Evolutionary conservation across 2,329 filamentous ascomycete genomes (phyloP).

Genomic region (Trichoderma polysporum): DNA sequence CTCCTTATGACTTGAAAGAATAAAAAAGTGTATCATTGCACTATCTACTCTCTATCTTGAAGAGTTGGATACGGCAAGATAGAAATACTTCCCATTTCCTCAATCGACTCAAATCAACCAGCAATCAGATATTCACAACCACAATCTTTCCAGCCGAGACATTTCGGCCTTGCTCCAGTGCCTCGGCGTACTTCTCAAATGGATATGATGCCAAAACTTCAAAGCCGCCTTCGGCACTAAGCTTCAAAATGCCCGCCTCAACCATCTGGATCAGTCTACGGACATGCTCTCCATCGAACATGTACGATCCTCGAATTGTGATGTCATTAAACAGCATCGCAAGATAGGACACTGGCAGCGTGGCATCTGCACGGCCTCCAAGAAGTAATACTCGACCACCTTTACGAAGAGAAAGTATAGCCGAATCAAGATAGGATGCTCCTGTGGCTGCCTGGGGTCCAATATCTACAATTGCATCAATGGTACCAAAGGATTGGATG

Average conservation of each 20-base stretch:
- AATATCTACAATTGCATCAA: constrained; percentile 48
- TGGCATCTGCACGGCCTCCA: constrained; percentile 33
- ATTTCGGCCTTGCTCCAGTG: neutral
- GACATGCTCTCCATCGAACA: constrained; percentile 36
- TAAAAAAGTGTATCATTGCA: neutral
- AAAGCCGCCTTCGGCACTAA: constrained; percentile 24
- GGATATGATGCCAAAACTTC: constrained; percentile 18
- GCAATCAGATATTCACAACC: neutral
- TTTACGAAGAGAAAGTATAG: constrained; percentile 36
- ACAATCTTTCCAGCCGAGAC: neutral
- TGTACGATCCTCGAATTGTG: constrained; percentile 40
- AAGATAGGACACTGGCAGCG: constrained; percentile 25
- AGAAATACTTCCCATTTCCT: neutral
- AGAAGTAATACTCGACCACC: constrained; percentile 29
- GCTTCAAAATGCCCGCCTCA: constrained; percentile 22
- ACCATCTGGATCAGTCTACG: constrained; percentile 21
- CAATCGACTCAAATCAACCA: neutral
- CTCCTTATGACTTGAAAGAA: neutral
- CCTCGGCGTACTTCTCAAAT: neutral
- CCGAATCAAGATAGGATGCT: constrained; percentile 40
- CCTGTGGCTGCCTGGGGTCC: constrained; percentile 39
- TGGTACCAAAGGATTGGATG: constrained; percentile 34
- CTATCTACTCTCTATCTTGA: neutral
- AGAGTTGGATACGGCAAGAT: neutral
- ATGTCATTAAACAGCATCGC: constrained; percentile 34